Base-by-base conservation (phyloP, 2,329 filamentous ascomycete species). In the Rutstroemia sp. region DNA sequence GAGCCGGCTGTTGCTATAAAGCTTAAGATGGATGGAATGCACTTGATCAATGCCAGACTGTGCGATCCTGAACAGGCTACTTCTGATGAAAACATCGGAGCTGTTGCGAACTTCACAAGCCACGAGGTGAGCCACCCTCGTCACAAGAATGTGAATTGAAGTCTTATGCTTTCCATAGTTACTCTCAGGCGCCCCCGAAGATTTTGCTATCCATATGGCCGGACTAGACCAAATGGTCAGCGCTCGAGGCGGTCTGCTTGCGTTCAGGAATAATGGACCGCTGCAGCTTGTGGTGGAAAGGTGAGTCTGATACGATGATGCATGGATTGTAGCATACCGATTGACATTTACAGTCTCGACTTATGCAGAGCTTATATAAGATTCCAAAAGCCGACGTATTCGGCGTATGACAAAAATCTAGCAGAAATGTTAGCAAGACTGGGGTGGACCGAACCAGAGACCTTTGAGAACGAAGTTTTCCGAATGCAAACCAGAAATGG, bases 341-440 rank as follows among this genome's bases (percentile, higher is more conserved):
- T 23, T 19, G 6, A 27, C 23, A 14, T 19, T 23, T 10, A 30
- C 16, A 53, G 41, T 46, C 51, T 53, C 19, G 51, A 53, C 19
- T 21, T 53, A 38, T 53, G 41, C 27, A 46, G 51, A 38, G 25
- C 51, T 19, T 46, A 53, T 17, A 46, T 53, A 53, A 12, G 19
- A 53, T 6, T 53, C n/a, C 30, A 34, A 14, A 16, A 41, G 8
- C 51, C 51, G 44, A 37, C 4, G n/a, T 53, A 53, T 19, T 53
- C 51, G 6, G n/a, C 8, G n/a, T 25, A 46, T 14, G 41, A 53
- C 14, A 30, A 46, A n/a, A 2, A 5, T 6, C 16, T 19, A n/a
- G 46, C 19, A n/a, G 25, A 53, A 46, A 14, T 45, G 8, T 19
- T 46, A n/a, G 10, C 19, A 37, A 46, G 9, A 3, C 12, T 19